A percentile compares a stretch with the other conserved stretches of the same genome.
Conservation (phyloP, 1,139 yeast species). For the Taiozyma sp. region DNA sequence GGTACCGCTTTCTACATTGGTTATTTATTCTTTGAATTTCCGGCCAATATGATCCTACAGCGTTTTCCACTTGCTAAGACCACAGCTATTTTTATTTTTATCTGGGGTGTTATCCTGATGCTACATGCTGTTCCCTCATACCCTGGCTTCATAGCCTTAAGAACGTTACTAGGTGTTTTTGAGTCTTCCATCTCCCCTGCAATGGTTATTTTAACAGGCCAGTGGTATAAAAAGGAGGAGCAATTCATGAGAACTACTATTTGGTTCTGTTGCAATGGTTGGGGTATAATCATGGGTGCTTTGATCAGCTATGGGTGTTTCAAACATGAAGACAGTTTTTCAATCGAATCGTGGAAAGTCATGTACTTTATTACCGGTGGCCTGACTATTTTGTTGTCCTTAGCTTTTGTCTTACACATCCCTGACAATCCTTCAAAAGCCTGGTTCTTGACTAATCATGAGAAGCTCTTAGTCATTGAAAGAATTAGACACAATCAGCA, state of each 20-base stretch:
- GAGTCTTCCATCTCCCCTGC: constrained; percentile 49
- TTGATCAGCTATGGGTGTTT: constrained; percentile 46
- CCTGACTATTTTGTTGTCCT: constrained; percentile 42
- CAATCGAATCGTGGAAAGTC: constrained; percentile 42
- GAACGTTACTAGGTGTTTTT: constrained; percentile 42
- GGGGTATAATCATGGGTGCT: constrained; percentile 35
- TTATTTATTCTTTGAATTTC: constrained; percentile 42
- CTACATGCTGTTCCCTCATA: constrained; percentile 40
- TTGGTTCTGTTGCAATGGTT: constrained; percentile 45
- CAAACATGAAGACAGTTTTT: constrained; percentile 27
- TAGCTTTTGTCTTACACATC: constrained; percentile 37
- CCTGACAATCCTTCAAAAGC: constrained; percentile 48
- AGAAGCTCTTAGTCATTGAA: constrained; percentile 45
- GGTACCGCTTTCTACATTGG: constrained; percentile 56
- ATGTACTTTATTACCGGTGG: constrained; percentile 43
- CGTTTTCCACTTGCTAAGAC: constrained; percentile 39
- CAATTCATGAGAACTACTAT: constrained; percentile 42
- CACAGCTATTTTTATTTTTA: constrained; percentile 32
- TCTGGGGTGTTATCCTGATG: constrained; percentile 43
- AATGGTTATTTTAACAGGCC: constrained; percentile 46
- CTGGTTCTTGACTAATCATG: constrained; percentile 45
- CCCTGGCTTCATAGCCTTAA: constrained; percentile 36
- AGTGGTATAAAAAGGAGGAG: constrained; percentile 49
- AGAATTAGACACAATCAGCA: constrained; percentile 41
- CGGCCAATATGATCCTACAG: constrained; percentile 39